phyloP scores from a whole-genome alignment of 768 basidiomycete genomes.

The Paxillus involutus region DNA sequence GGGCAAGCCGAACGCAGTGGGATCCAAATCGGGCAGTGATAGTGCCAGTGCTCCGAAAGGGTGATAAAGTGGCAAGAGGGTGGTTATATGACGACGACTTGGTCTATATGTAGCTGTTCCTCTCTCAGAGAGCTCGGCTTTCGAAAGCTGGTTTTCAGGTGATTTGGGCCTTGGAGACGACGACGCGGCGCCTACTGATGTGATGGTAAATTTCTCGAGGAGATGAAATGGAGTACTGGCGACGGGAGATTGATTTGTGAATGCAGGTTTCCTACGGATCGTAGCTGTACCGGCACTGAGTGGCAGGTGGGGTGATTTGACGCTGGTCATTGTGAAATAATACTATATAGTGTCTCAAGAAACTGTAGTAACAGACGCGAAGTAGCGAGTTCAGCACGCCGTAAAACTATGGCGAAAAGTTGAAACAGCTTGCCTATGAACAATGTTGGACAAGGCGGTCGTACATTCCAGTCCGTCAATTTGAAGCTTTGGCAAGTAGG shows the following conservation, averaged over 20 bases:
- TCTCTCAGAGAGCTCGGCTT: slow-evolving; percentile 10
- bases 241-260: slow-evolving; percentile 60
- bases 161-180: slow-evolving; percentile 11
- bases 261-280: slow-evolving; percentile 55
- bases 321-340: slow-evolving; percentile 20
- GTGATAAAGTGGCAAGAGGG: slow-evolving; percentile 65
- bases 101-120: slow-evolving; percentile 17
- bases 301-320: slow-evolving; percentile 14
- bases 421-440: slow-evolving; percentile 19
- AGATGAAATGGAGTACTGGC: slow-evolving; percentile 28
- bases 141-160: slow-evolving; percentile 12
- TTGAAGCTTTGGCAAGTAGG: slow-evolving; percentile 1
- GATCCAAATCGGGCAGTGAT: slow-evolving; percentile 65
- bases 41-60: slow-evolving; percentile 62
- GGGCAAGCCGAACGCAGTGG: slow-evolving; percentile 55
- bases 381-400: neutral
- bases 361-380: slow-evolving; percentile 11
- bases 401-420: neutral
- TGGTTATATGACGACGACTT: slow-evolving; percentile 25
- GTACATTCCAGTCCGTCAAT: slow-evolving; percentile 23
- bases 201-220: slow-evolving; percentile 20
- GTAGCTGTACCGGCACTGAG: slow-evolving; percentile 14
- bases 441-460: slow-evolving; percentile 9
- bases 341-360: slow-evolving; percentile 4
- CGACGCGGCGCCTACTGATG: slow-evolving; percentile 15